Evolutionary conservation across 257 asterid genomes (phyloP).

Genomic region (Solanum acaule): DNA sequence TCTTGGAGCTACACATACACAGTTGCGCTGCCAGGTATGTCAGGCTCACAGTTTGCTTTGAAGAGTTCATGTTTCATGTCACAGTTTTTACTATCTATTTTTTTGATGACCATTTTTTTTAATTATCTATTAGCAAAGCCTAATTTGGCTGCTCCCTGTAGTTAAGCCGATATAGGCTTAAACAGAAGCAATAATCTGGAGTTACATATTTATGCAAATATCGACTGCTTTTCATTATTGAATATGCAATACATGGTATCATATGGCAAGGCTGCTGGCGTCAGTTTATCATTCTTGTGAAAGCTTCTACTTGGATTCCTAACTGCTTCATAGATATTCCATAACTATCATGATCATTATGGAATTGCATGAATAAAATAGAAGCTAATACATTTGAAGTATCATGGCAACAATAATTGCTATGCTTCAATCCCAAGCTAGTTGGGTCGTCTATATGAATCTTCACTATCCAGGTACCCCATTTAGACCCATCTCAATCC

Average conservation of each 20-base stretch:
- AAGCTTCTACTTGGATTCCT: not conserved
- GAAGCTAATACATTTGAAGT: not conserved
- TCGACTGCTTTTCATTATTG: not conserved
- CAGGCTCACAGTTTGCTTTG: conserved; percentile 5
- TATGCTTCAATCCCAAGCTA: not conserved
- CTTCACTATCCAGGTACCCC: not conserved
- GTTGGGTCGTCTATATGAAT: not conserved
- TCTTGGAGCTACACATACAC: conserved; percentile 51
- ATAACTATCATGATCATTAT: not conserved
- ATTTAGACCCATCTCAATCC: not conserved
- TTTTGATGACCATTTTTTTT: not conserved
- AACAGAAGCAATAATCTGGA: not conserved
- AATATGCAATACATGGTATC: not conserved
- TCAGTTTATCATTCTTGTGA: not conserved
- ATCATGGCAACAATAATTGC: not conserved
- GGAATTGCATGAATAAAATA: not conserved
- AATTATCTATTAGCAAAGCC: not conserved
- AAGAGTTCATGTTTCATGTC: not conserved
- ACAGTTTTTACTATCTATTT: not conserved
- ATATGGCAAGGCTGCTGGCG: not conserved
- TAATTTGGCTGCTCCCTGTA: not conserved
- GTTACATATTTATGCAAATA: not conserved
- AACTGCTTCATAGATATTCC: not conserved
- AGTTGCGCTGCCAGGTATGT: conserved; percentile 61
- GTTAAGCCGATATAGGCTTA: not conserved